Conservation (phyloP, 2,329 filamentous ascomycete species). For the Trichoderma sp. region DNA sequence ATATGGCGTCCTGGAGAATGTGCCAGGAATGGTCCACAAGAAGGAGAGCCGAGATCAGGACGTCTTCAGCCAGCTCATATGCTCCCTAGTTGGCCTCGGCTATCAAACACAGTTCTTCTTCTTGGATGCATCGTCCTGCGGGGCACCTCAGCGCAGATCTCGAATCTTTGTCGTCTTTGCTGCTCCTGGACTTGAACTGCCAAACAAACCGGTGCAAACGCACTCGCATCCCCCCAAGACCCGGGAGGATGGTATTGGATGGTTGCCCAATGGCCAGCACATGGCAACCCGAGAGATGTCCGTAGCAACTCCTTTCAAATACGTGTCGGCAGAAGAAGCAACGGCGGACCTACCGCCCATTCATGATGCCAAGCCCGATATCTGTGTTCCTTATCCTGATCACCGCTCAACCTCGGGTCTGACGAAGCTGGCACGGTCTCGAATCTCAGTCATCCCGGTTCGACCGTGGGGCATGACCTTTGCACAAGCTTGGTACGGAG, state of each 20-base stretch:
- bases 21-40: conserved; percentile 59
- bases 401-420: conserved; percentile 53
- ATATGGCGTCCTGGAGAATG: conserved; percentile 78
- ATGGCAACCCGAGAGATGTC: conserved; percentile 51
- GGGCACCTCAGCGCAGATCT: conserved; percentile 61
- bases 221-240: conserved; percentile 55
- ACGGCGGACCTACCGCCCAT: conserved; percentile 61
- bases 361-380: conserved; percentile 56
- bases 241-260: conserved; percentile 47
- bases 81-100: conserved; percentile 68
- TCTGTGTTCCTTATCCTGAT: conserved; percentile 64
- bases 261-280: conserved; percentile 54
- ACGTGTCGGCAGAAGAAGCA: conserved; percentile 51
- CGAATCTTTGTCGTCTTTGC: conserved; percentile 70
- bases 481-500: conserved; percentile 42
- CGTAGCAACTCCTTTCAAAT: conserved; percentile 56
- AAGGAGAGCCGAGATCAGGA: conserved; percentile 51
- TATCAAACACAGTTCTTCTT: conserved; percentile 70
- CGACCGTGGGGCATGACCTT: conserved; percentile 55
- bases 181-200: conserved; percentile 60
- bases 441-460: conserved; percentile 58
- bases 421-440: conserved; percentile 38
- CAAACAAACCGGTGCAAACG: conserved; percentile 54
- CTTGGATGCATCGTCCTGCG: conserved; percentile 66
- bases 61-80: conserved; percentile 70